Evolutionary conservation across 768 basidiomycete genomes (phyloP).

Genomic region (Boletus subcaerulescens): DNA sequence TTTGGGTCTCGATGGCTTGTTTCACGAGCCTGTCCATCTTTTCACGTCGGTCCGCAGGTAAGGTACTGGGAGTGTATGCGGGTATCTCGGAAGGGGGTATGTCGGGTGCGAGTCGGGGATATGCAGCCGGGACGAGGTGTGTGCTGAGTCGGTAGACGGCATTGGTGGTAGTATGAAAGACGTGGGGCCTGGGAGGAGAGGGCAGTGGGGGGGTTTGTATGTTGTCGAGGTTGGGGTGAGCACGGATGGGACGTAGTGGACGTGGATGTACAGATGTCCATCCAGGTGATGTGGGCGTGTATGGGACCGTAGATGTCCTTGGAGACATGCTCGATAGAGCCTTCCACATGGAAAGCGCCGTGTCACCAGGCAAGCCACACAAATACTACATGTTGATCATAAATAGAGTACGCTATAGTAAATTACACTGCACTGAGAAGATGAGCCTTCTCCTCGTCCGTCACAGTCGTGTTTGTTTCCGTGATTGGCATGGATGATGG

Average conservation of each 20-base stretch:
- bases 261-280: slow-evolving; percentile 25
- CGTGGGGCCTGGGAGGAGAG: slow-evolving; percentile 12
- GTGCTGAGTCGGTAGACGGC: slow-evolving; percentile 25
- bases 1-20: slow-evolving; percentile 19
- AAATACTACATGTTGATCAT: no score
- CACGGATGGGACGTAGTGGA: slow-evolving; percentile 11
- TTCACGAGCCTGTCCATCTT: slow-evolving; percentile 11
- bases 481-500: no score
- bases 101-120: slow-evolving; percentile 23
- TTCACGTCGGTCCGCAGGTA: slow-evolving; percentile 8
- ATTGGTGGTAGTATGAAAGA: slow-evolving; percentile 19
- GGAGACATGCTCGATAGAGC: not conserved
- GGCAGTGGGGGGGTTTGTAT: slow-evolving; percentile 18
- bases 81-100: slow-evolving; percentile 24
- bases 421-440: no score
- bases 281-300: slow-evolving; percentile 13
- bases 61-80: not conserved
- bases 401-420: no score
- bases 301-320: slow-evolving; percentile 15
- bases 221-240: slow-evolving; percentile 8
- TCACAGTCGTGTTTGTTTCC: no score
- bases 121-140: slow-evolving; percentile 30
- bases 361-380: no score
- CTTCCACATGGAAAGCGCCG: no score
- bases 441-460: no score